A percentile compares a stretch with the other conserved stretches of the same genome.
phyloP scores from a whole-genome alignment of 2,329 filamentous ascomycete species.

The Clonostachys rhizophaga region DNA sequence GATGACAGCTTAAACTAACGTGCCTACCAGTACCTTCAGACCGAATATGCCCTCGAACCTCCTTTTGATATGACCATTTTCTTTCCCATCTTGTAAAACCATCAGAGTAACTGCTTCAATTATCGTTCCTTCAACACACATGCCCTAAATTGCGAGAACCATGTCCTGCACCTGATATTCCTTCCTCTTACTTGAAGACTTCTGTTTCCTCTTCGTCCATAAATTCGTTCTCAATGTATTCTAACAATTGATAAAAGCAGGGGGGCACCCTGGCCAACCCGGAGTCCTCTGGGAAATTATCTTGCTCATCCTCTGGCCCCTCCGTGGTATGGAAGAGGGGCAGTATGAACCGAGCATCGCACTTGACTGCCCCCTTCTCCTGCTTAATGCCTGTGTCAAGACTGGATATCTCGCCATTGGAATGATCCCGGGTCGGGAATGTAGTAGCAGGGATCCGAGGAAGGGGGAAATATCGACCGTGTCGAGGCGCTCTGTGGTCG shows the following conservation, averaged over 20 bases:
- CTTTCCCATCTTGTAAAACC: too few relatives aligned
- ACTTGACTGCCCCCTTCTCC: constrained; percentile 14
- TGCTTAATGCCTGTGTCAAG: constrained; percentile 14
- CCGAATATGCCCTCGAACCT: too few relatives aligned
- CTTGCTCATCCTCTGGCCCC: not conserved
- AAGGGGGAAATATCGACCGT: constrained; percentile 21
- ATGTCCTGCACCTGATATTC: not conserved
- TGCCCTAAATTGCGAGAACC: too few relatives aligned
- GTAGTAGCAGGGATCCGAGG: constrained; percentile 16
- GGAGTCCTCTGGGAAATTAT: not conserved
- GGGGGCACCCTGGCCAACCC: not conserved
- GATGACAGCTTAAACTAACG: too few relatives aligned
- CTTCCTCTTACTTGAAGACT: not conserved
- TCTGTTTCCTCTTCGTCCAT: not conserved
- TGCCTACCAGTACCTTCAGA: too few relatives aligned
- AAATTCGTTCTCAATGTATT: not conserved
- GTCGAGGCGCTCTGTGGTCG: constrained; percentile 15
- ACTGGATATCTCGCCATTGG: constrained; percentile 5
- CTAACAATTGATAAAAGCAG: not conserved
- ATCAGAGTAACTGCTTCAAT: too few relatives aligned
- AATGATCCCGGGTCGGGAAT: not conserved
- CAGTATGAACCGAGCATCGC: not conserved
- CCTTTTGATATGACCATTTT: too few relatives aligned
- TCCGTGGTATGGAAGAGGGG: not conserved
- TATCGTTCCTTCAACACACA: too few relatives aligned